Evolutionary conservation across 495 filamentous ascomycete genomes (phyloP).

Genomic region (Sordaria brevicollis): DNA sequence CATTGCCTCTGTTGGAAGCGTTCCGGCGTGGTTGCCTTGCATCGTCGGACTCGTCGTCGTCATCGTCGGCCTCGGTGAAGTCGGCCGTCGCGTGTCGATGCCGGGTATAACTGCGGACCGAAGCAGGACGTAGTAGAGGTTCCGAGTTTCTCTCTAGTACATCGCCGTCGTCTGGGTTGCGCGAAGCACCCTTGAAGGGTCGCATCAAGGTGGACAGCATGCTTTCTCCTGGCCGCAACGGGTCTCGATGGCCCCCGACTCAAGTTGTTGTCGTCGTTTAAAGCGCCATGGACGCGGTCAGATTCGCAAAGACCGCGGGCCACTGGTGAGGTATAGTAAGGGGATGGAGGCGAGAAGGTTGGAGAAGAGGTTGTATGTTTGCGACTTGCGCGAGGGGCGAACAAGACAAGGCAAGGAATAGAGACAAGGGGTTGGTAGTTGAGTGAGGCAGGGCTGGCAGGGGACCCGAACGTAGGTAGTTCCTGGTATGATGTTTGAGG

Average conservation of each 20-base stretch:
- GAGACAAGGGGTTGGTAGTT: background rate
- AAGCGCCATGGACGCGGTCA: constrained; percentile 19
- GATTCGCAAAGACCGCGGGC: background rate
- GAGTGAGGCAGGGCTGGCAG: background rate
- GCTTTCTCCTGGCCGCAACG: constrained; percentile 2
- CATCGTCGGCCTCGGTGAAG: constrained; percentile 45
- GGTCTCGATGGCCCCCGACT: background rate
- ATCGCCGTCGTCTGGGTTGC: constrained; percentile 5
- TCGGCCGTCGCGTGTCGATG: constrained; percentile 45
- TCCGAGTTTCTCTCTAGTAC: background rate
- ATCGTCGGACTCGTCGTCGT: constrained; percentile 37
- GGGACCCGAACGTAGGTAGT: background rate
- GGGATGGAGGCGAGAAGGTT: background rate
- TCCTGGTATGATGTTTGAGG: background rate
- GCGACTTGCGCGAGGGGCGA: background rate
- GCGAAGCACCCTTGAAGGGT: constrained; percentile 25
- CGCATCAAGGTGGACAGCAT: constrained; percentile 37
- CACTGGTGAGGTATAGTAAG: background rate
- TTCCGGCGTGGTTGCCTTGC: constrained; percentile 20
- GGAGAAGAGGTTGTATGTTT: background rate
- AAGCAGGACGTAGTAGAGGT: constrained; percentile 13
- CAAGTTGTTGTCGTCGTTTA: background rate
- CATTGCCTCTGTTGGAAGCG: constrained; percentile 14
- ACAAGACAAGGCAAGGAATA: background rate
- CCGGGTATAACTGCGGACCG: constrained; percentile 23